phyloP scores from a whole-genome alignment of 2,329 filamentous ascomycete species.

The Zymoseptoria ardabiliae region DNA sequence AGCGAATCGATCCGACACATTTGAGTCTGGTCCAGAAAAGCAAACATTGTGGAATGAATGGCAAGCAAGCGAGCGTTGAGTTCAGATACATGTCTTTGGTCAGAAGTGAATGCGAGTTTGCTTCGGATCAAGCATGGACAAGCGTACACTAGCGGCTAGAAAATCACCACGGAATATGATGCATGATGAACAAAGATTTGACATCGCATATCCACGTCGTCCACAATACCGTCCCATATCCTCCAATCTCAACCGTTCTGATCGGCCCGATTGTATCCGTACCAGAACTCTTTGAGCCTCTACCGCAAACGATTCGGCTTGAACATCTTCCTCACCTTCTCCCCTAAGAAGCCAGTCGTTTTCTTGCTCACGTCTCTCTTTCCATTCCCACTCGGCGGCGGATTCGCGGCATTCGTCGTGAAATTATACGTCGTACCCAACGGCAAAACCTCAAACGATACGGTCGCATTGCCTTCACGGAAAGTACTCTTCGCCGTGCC shows the following conservation, averaged over 20 bases:
- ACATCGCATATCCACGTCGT: background rate
- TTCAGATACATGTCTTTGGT: background rate
- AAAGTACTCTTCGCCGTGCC: conserved; percentile 24
- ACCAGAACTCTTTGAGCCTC: no score
- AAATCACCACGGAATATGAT: conserved; percentile 6
- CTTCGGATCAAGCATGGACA: conserved; percentile 1
- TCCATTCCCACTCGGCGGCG: background rate
- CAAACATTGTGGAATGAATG: background rate
- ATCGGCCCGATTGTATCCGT: no score
- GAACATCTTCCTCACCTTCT: conserved; percentile 7
- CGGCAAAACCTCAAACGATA: conserved; percentile 38
- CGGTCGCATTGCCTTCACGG: conserved; percentile 39
- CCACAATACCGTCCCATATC: no score
- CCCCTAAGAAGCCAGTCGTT: background rate
- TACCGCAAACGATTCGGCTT: conserved; percentile 2
- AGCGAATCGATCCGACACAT: conserved; percentile 2
- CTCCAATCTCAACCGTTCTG: no score
- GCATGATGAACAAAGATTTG: conserved; percentile 1
- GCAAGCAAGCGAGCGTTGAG: conserved; percentile 1
- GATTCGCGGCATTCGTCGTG: conserved; percentile 15
- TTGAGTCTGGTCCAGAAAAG: conserved; percentile 2
- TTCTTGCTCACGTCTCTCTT: background rate
- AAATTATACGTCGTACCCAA: conserved; percentile 40
- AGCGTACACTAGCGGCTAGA: conserved; percentile 9
- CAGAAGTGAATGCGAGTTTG: background rate